Evolutionary conservation across 768 basidiomycete species (phyloP), one percentile per base, ranked within the genome.

Genomic region (Astraeus odoratus): DNA sequence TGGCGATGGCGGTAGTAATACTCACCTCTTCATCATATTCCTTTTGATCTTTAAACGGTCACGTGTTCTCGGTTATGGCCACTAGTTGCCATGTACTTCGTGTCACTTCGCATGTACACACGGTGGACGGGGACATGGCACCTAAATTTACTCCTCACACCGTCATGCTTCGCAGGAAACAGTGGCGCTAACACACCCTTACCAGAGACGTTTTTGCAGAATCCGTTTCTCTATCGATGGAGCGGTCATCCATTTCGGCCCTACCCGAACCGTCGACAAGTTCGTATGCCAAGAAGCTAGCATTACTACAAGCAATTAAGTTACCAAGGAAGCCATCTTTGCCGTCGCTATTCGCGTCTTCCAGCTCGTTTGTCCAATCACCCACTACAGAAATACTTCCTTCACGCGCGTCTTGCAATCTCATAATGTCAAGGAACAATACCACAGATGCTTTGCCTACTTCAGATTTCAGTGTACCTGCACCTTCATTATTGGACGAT

Each of bases 291-390:
- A 51, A 44, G 41, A 46, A 47, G 42, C 27, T 3, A 13, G 33
- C 19, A 16, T 26, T 51, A 22, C 40, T 51, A 39, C 47, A 49
- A 19, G 34, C 36, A 13, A 36, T 53, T 57, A 66, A 48, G 50
- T 73, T 74, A 70, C 60, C 71, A 37, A 75, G 72, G 60, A 74
- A 74, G 42, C 72, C 71, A 39, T 80, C 78, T 4, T 58, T 80
- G 46, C 75, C 76, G 55, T 69, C 74, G 47, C 66, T 80, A 35
- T 51, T 51, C 23, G 42, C 42, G 19, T 37, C 39, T 61, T 76
- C 39, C 16, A 41, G 39, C 24, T 41, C 54, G 65, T 72, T 36
- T 71, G 74, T 48, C 64, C 76, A 25, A 75, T 74, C 60, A 56
- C 75, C 29, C 67, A 64, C 55, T 30, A 45, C 56, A 22, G 52